A percentile compares a stretch with the other conserved stretches of the same genome.
Conservation (phyloP, 805 yeast genomes). For the Cyberlindnera xylosilytica region DNA sequence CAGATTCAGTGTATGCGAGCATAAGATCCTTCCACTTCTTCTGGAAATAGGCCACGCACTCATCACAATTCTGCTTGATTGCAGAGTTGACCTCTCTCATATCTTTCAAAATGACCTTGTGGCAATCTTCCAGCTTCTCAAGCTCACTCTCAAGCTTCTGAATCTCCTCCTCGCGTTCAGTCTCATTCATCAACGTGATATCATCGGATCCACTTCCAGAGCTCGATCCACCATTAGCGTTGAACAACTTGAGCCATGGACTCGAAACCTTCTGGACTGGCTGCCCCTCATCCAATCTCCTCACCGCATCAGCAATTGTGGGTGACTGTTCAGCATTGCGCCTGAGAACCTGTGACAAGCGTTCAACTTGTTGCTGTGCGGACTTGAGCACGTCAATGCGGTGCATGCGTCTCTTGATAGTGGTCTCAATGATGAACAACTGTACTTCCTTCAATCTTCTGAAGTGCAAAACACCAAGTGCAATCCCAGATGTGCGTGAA, state of each 20-base stretch:
- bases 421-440: slow-evolving; percentile 38
- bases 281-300: slow-evolving; percentile 28
- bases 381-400: slow-evolving; percentile 31
- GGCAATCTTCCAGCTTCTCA: slow-evolving; percentile 37
- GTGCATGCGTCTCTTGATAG: slow-evolving; percentile 33
- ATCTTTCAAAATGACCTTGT: slow-evolving; percentile 34
- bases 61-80: slow-evolving; percentile 29
- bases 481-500: slow-evolving; percentile 31
- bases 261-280: slow-evolving; percentile 19
- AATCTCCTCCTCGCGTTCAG: slow-evolving; percentile 37
- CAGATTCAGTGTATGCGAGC: slow-evolving; percentile 30
- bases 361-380: slow-evolving; percentile 32
- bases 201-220: slow-evolving; percentile 14
- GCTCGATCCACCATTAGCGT: slow-evolving; percentile 6
- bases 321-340: slow-evolving; percentile 35
- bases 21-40: slow-evolving; percentile 30
- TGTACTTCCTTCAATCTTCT: slow-evolving; percentile 57
- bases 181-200: slow-evolving; percentile 28
- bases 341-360: slow-evolving; percentile 32
- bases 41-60: slow-evolving; percentile 27
- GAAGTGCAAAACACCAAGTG: slow-evolving; percentile 50
- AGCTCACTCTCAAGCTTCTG: slow-evolving; percentile 34
- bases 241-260: slow-evolving; percentile 27
- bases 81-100: slow-evolving; percentile 34
- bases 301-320: slow-evolving; percentile 31